These are phyloP conservation scores for Penicillium sp. DNA, from an alignment of 2,329 filamentous ascomycete genomes.

Conservation along the genomic window DNA sequence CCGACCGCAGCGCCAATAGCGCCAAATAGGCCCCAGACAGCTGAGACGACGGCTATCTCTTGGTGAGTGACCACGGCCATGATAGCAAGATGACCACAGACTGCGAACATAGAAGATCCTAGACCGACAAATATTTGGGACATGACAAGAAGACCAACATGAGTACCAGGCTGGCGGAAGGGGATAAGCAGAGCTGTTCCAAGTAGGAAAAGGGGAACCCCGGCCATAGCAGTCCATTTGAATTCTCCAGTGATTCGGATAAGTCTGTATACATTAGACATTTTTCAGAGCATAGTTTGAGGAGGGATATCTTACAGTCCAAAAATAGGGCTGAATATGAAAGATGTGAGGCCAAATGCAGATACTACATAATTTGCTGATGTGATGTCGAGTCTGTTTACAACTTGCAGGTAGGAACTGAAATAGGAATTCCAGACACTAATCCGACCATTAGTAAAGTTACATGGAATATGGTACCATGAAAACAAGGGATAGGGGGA, in stretches of 20 bases:
- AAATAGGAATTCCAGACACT: slow-evolving; percentile 13
- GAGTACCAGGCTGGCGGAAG: slow-evolving; percentile 8
- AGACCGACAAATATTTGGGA: slow-evolving; percentile 11
- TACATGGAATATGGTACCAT: background rate
- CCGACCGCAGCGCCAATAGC: slow-evolving; percentile 10
- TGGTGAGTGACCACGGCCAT: slow-evolving; percentile 14
- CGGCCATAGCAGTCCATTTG: slow-evolving; percentile 13
- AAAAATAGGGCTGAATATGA: slow-evolving; percentile 11
- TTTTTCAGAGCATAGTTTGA: background rate
- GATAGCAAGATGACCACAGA: slow-evolving; percentile 9
- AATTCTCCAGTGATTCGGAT: slow-evolving; percentile 14
- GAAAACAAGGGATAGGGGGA: background rate
- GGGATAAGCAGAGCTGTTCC: slow-evolving; percentile 10
- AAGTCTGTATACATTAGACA: background rate
- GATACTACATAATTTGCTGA: slow-evolving; percentile 11
- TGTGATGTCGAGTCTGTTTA: slow-evolving; percentile 11
- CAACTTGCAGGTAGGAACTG: slow-evolving; percentile 13
- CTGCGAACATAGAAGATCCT: slow-evolving; percentile 8
- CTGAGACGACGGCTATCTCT: slow-evolving; percentile 9
- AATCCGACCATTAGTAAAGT: background rate
- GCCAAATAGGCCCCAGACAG: slow-evolving; percentile 12
- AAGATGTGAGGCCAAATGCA: slow-evolving; percentile 10
- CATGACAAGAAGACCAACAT: slow-evolving; percentile 10
- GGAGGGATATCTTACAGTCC: slow-evolving; percentile 4
- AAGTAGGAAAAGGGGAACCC: slow-evolving; percentile 10